These are phyloP conservation scores for Globisporangium acanthophoron DNA, from an alignment of 352 stramenopile species.

Conservation along the genomic window DNA sequence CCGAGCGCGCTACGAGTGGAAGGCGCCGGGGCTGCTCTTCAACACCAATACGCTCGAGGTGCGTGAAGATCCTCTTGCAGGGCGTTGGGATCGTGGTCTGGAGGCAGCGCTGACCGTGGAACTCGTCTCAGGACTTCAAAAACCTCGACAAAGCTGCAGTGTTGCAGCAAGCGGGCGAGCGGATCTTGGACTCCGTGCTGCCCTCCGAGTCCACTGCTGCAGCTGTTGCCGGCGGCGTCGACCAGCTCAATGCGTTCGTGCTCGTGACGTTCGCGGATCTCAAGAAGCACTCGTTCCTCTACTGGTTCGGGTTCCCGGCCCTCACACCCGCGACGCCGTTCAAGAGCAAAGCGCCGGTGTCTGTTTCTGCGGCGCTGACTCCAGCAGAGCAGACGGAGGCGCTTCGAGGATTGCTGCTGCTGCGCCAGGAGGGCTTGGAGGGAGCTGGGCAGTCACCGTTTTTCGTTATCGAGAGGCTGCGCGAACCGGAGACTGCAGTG, in stretches of 20 bases:
- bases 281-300: conserved; percentile 91
- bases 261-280: conserved; percentile 90
- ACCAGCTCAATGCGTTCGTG: conserved; percentile 80
- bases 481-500: conserved; percentile 7
- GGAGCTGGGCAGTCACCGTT: conserved; percentile 43
- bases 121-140: conserved; percentile 64
- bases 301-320: conserved; percentile 92
- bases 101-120: too few species aligned
- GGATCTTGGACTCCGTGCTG: conserved; percentile 34
- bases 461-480: conserved; percentile 59
- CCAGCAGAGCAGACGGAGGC: conserved; percentile 28
- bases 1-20: conserved; percentile 73
- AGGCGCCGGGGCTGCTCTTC: conserved; percentile 52
- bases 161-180: conserved; percentile 34
- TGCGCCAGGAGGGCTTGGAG: conserved; percentile 22
- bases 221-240: conserved; percentile 17
- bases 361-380: conserved; percentile 31
- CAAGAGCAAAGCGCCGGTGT: conserved; percentile 18
- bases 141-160: conserved; percentile 74
- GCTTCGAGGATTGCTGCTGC: conserved; percentile 34
- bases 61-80: not conserved
- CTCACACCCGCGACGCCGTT: conserved; percentile 41
- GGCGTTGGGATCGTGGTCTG: not conserved
- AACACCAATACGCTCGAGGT: conserved; percentile 89
- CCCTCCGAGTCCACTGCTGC: not conserved